Percentiles rank a stretch among this genome's conserved stretches.
These are phyloP conservation scores for Hypoxylon subgilvum DNA, from an alignment of 495 filamentous ascomycete species.

Conservation along the genomic window DNA sequence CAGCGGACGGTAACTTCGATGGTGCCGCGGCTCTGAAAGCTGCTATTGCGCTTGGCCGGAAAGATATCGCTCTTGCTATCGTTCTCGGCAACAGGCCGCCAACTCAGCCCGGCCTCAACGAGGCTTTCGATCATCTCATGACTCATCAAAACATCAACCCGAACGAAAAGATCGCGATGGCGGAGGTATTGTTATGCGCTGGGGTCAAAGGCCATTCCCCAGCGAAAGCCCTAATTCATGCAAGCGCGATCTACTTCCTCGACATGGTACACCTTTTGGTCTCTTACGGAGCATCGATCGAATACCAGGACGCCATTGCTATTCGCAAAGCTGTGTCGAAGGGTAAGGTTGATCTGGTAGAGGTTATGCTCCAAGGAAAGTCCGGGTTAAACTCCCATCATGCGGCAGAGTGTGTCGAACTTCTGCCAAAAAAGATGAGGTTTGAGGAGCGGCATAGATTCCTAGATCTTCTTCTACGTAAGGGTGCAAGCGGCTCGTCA, in stretches of 20 bases:
- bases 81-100: constrained; percentile 50
- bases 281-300: constrained; percentile 53
- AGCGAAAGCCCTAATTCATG: constrained; percentile 46
- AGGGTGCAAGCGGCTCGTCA: constrained; percentile 47
- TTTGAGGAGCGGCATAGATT: constrained; percentile 51
- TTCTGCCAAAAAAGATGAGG: constrained; percentile 49
- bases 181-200: constrained; percentile 54
- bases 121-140: constrained; percentile 49
- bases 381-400: constrained; percentile 43
- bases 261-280: constrained; percentile 56
- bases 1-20: constrained; percentile 52
- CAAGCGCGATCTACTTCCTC: constrained; percentile 47
- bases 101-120: constrained; percentile 44
- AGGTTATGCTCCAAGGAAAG: constrained; percentile 46
- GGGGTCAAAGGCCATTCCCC: constrained; percentile 51
- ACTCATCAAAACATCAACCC: constrained; percentile 48
- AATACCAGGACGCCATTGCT: constrained; percentile 49
- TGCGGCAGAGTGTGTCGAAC: constrained; percentile 52
- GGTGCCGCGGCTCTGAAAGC: constrained; percentile 52
- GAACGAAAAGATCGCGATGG: constrained; percentile 50
- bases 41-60: constrained; percentile 47
- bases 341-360: constrained; percentile 47
- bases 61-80: constrained; percentile 53
- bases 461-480: constrained; percentile 47
- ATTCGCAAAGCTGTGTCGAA: constrained; percentile 46